Conservation (phyloP, 202 grass and related monocot genomes). For the Digitaria exilis region DNA sequence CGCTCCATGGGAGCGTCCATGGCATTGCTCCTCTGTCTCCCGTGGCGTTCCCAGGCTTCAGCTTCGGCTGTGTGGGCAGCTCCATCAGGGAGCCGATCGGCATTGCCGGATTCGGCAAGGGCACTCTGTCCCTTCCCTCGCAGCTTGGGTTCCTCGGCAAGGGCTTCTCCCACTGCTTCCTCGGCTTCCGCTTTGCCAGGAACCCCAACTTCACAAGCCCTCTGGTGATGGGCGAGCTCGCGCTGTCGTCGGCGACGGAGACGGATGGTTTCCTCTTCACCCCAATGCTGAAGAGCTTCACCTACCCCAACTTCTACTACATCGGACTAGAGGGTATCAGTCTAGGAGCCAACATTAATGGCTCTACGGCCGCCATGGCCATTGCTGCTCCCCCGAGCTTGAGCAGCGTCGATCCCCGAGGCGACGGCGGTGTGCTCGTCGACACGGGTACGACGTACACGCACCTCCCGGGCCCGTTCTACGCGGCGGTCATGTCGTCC, state of each 20-base stretch:
- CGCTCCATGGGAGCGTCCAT: slow-evolving; percentile 24
- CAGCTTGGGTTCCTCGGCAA: slow-evolving; percentile 52
- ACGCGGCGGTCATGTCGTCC: slow-evolving; percentile 12
- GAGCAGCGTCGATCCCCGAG: slow-evolving; percentile 16
- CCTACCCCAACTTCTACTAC: slow-evolving; percentile 54
- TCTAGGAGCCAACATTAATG: not conserved
- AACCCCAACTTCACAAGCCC: slow-evolving; percentile 54
- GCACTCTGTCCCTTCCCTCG: slow-evolving; percentile 44
- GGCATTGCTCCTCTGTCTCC: not conserved
- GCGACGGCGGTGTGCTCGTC: slow-evolving; percentile 46
- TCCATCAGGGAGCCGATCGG: slow-evolving; percentile 52
- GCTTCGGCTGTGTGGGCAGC: slow-evolving; percentile 57
- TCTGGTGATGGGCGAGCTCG: slow-evolving; percentile 55
- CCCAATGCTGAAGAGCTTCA: slow-evolving; percentile 45
- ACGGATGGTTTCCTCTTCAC: slow-evolving; percentile 46
- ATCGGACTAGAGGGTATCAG: slow-evolving; percentile 38
- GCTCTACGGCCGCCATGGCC: not conserved
- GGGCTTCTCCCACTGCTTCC: slow-evolving; percentile 64
- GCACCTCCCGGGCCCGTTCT: slow-evolving; percentile 52
- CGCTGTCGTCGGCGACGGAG: slow-evolving; percentile 38
- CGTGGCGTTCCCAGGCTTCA: slow-evolving; percentile 26
- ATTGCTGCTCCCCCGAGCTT: slow-evolving; percentile 23
- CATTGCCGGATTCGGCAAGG: slow-evolving; percentile 61
- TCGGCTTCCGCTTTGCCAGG: slow-evolving; percentile 45
- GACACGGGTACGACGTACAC: slow-evolving; percentile 60